Evolutionary conservation across 306 rosid genomes (phyloP), one percentile per base, ranked within the genome.

Genomic region (Luffa aegyptiaca): DNA sequence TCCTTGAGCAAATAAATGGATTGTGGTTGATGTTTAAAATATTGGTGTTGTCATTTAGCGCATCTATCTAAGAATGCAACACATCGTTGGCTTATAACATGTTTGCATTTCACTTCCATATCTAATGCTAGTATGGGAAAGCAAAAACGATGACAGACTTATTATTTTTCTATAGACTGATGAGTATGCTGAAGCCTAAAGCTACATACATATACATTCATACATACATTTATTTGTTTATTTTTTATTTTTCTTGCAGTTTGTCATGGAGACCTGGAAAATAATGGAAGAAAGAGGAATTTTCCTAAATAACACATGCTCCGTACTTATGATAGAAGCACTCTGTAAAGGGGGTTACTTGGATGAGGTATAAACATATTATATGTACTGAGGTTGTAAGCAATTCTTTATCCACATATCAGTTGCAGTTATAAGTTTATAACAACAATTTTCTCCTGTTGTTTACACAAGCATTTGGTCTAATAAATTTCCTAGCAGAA

Each of bases 251-350:
- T 63, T 51, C 70, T 6, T 80, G 90, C 87, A 94, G 98, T 92
- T 94, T 90, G 96, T 82, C 76, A 85, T 94, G 93, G 92, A 94
- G 84, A 88, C 87, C 66, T 92, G 93, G 96, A 86, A 83, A 73
- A 78, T 92, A 79, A 90, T 94, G 98, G 88, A 87, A 72, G 86
- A 65, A 79, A 87, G 84, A 70, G 86, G 87, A 59, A 82, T 92
- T 81, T 77, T 84, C 56, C 78, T 89, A 79, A 79, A 92, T 68
- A 46, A 76, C 72, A 64, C 0, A 11, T 88, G 96, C 83, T 87
- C 86, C 75, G 58, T 79, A 84, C 88, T 87, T 75, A 89, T 94
- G 87, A 61, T 86, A 36, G 82, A 63, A 62, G 83, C 98, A 78
- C n/a, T n/a, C n/a, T n/a, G n/a, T n/a, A n/a, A n/a, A n/a, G n/a